Evolutionary conservation across 257 asterid species (phyloP), one percentile per base, ranked within the genome.

Genomic region (Nicotiana noctiflora): DNA sequence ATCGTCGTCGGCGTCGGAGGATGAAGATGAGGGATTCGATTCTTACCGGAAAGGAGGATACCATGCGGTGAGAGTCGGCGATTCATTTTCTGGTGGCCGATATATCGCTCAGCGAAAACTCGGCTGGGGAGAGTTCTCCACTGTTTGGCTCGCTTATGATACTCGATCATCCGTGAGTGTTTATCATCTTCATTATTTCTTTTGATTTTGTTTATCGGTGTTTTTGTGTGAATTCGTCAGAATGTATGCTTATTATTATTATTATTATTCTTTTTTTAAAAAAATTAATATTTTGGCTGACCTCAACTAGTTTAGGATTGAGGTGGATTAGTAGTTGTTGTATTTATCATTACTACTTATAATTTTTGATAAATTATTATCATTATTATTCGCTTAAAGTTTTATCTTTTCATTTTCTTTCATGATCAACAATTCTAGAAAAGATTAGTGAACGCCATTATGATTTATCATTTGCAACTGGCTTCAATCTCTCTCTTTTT

Each of bases 81-180:
- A 94, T 84, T 85, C 92, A 4, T 94, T 94, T 86, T 83, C 92
- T 84, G 85, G 80, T 10, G 98, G 97, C 25, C 90, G 94, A 31
- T 95, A 93, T 87, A 88, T 95, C 86, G 99, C 98, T 49, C 99
- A 95, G 91, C 91, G 97, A 37, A 95, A 95, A 77, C 98, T 95
- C 59, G 99, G 99, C 0, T 95, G 98, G 99, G 99, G 99, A 44
- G 92, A 95, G 87, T 95, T 95, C 84, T 95, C 99, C 82, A 93
- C 97, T 80, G 99, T 95, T 46, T 95, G 99, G 99, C 99, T 95
- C 56, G 97, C 94, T 64, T 95, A 90, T 80, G 97, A 95, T 84
- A 92, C 93, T 34, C 88, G 83, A 66, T 84, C 94, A 79, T 92
- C 97, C 67, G 99, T 77, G 94, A 23, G 61, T 83, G 55, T 37